phyloP scores from a whole-genome alignment of 345 rosid species.

The Aurinia saxatilis region DNA sequence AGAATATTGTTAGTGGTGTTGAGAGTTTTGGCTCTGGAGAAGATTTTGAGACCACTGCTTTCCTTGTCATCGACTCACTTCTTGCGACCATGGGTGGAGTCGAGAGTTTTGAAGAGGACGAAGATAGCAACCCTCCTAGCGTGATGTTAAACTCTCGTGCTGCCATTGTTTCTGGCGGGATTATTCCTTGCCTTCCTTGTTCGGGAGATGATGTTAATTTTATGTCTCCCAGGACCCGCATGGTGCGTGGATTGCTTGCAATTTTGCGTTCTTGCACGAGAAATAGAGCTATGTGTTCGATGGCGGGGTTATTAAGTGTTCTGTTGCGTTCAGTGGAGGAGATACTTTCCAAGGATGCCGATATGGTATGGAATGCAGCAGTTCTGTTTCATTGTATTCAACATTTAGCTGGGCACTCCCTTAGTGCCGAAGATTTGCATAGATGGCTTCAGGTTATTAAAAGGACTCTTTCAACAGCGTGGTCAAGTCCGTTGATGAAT shows the following conservation, averaged over 20 bases:
- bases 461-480: conserved; percentile 43
- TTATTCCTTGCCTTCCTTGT: conserved; percentile 82
- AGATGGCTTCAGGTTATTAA: conserved; percentile 69
- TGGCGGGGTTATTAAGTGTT: conserved; percentile 75
- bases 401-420: conserved; percentile 81
- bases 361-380: conserved; percentile 63
- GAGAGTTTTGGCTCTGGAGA: conserved; percentile 71
- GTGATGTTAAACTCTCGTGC: conserved; percentile 97
- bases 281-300: conserved; percentile 95
- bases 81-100: conserved; percentile 99
- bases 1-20: conserved; percentile 68
- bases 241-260: conserved; percentile 86
- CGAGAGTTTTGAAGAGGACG: conserved; percentile 95
- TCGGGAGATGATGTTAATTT: conserved; percentile 48
- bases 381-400: conserved; percentile 77
- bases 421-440: conserved; percentile 61
- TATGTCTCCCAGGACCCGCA: conserved; percentile 92
- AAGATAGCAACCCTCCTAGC: conserved; percentile 86
- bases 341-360: conserved; percentile 49
- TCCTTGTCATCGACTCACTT: conserved; percentile 84
- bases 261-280: conserved; percentile 91
- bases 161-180: conserved; percentile 84
- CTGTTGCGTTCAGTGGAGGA: conserved; percentile 77
- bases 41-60: conserved; percentile 66
- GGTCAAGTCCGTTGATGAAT: conserved; percentile 68